Evolutionary conservation across 805 yeast genomes (phyloP).

Genomic region (Teunomyces aglyptinius): DNA sequence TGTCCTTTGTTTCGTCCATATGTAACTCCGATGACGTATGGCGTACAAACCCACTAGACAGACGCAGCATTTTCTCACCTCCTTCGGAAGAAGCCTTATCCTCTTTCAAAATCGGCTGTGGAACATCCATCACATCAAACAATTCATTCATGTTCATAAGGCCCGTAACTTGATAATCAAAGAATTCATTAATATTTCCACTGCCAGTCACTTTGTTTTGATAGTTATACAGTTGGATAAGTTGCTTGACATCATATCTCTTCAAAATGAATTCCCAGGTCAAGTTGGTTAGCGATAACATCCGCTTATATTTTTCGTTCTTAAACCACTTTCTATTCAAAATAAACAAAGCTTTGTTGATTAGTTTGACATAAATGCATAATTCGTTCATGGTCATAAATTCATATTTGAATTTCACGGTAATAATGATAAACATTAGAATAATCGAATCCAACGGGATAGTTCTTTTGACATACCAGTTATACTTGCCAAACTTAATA

Average conservation of each 20-base stretch:
- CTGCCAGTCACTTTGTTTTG: conserved; percentile 10
- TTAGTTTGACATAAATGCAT: conserved; percentile 36
- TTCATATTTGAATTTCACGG: conserved; percentile 49
- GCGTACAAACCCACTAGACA: background rate
- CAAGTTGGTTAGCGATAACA: conserved; percentile 41
- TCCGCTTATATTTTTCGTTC: conserved; percentile 45
- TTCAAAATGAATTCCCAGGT: conserved; percentile 45
- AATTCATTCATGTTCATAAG: conserved; percentile 39
- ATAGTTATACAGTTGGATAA: conserved; percentile 25
- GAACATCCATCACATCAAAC: conserved; percentile 43
- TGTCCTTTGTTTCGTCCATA: background rate
- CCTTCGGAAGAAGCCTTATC: background rate
- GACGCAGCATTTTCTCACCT: background rate
- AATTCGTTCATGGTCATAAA: conserved; percentile 38
- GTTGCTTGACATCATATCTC: conserved; percentile 28
- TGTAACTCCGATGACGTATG: background rate
- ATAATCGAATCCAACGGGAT: conserved; percentile 60
- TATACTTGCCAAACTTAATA: conserved; percentile 51
- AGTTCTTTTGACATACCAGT: conserved; percentile 62
- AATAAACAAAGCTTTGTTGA: conserved; percentile 42
- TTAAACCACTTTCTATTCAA: conserved; percentile 45
- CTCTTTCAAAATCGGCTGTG: conserved; percentile 30
- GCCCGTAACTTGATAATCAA: conserved; percentile 41
- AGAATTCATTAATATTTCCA: conserved; percentile 26
- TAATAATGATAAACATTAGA: conserved; percentile 49